Percentiles rank a stretch among this genome's conserved stretches.
phyloP scores from a whole-genome alignment of 78 protist species.

The Abeoforma whisleri region DNA sequence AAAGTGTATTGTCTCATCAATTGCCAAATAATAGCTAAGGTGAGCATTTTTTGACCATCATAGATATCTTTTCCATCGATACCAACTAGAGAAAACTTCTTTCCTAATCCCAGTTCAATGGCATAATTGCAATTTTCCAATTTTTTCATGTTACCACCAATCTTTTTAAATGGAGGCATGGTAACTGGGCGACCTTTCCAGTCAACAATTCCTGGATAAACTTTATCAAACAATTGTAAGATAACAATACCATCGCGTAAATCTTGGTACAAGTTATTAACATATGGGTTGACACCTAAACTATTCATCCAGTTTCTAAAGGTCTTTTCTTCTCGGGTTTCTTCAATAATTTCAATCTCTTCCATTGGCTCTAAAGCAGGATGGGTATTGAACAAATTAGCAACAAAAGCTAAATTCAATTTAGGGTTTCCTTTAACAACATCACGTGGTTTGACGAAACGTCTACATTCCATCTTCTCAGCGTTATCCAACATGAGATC shows the following conservation, averaged over 20 bases:
- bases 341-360: conserved; percentile 58
- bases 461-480: conserved; percentile 69
- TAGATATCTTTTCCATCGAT: conserved; percentile 73
- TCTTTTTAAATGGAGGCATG: conserved; percentile 41
- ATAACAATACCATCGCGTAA: conserved; percentile 73
- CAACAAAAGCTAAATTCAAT: conserved; percentile 87
- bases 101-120: conserved; percentile 52
- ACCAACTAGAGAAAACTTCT: conserved; percentile 59
- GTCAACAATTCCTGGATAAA: conserved; percentile 72
- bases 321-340: conserved; percentile 77
- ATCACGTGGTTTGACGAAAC: conserved; percentile 65
- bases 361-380: conserved; percentile 73
- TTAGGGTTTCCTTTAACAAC: conserved; percentile 72
- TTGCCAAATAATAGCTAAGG: conserved; percentile 77
- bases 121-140: conserved; percentile 77
- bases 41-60: conserved; percentile 67
- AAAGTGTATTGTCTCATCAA: conserved; percentile 60
- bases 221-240: conserved; percentile 73
- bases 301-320: conserved; percentile 86
- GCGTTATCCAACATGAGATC: conserved; percentile 66
- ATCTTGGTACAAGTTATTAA: conserved; percentile 71
- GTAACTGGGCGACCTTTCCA: conserved; percentile 51
- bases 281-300: conserved; percentile 75
- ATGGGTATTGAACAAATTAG: conserved; percentile 81
- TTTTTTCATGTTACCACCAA: conserved; percentile 57